A percentile compares a stretch with the other conserved stretches of the same genome.
These are phyloP conservation scores for Aspergillus brunneoviolaceus DNA, from an alignment of 2,329 filamentous ascomycete genomes.

Conservation along the genomic window DNA sequence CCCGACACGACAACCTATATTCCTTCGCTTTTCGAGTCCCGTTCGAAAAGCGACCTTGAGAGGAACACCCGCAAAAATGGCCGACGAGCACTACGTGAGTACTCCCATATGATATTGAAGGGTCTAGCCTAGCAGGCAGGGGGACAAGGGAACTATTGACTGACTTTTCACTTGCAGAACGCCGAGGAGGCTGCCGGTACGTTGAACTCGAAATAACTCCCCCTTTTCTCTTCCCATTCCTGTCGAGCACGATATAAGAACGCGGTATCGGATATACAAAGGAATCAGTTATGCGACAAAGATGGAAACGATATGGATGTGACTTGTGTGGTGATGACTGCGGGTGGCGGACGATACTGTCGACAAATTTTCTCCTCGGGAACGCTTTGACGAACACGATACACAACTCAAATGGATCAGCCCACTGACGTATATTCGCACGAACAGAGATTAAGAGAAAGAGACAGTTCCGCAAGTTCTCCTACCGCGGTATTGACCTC, in stretches of 20 bases:
- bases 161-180: conserved; percentile 63
- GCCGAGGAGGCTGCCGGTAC: conserved; percentile 89
- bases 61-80: conserved; percentile 67
- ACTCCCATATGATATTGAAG: conserved; percentile 9
- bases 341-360: background rate
- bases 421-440: conserved; percentile 33
- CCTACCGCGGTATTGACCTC: conserved; percentile 98
- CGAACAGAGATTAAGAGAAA: conserved; percentile 92
- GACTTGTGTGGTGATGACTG: conserved; percentile 14
- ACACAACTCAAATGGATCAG: conserved; percentile 15
- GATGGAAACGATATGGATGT: conserved; percentile 17
- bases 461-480: conserved; percentile 99
- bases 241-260: conserved; percentile 7
- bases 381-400: conserved; percentile 12
- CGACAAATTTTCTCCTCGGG: background rate
- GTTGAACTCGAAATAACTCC: conserved; percentile 32
- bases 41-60: conserved; percentile 46
- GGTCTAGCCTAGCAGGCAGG: background rate
- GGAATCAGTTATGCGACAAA: conserved; percentile 6
- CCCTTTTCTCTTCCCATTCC: conserved; percentile 16
- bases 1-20: conserved; percentile 39
- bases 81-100: conserved; percentile 86
- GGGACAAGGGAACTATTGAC: conserved; percentile 23
- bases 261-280: conserved; percentile 2
- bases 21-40: conserved; percentile 48